These are phyloP conservation scores for Aspergillus glaucus DNA, from an alignment of 2,329 filamentous ascomycete species.

Conservation along the genomic window DNA sequence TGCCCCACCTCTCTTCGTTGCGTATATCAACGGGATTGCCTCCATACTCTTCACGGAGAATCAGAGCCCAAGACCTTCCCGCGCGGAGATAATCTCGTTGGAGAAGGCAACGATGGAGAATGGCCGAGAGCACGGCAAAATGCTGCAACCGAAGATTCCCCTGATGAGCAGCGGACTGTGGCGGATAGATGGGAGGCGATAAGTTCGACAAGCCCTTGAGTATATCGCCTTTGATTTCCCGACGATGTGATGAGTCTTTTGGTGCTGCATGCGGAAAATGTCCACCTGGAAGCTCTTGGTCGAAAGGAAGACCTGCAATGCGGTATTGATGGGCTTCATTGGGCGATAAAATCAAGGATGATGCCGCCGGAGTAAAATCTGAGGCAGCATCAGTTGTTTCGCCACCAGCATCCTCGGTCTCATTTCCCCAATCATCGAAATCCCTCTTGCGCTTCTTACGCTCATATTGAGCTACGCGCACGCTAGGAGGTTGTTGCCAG, in stretches of 20 bases:
- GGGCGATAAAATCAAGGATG: constrained; percentile 30
- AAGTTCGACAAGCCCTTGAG: constrained; percentile 24
- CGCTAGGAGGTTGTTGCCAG: constrained; percentile 31
- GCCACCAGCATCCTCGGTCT: constrained; percentile 16
- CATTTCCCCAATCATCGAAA: constrained; percentile 20
- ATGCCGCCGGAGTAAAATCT: constrained; percentile 14
- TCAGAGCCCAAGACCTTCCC: constrained; percentile 65
- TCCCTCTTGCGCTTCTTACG: constrained; percentile 28
- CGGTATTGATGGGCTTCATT: constrained; percentile 39
- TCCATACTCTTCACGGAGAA: constrained; percentile 57
- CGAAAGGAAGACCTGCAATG: constrained; percentile 33
- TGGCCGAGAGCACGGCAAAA: constrained; percentile 59
- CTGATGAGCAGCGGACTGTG: constrained; percentile 25
- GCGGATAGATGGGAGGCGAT: constrained; percentile 29
- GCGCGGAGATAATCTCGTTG: constrained; percentile 66
- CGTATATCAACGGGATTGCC: constrained; percentile 62
- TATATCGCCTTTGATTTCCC: constrained; percentile 13
- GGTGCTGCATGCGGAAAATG: constrained; percentile 36
- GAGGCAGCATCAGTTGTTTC: constrained; percentile 26
- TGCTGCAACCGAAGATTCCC: constrained; percentile 46
- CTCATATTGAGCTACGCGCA: constrained; percentile 32
- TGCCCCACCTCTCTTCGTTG: constrained; percentile 65
- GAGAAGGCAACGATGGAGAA: constrained; percentile 67
- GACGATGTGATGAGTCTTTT: constrained; percentile 7
- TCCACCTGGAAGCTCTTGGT: constrained; percentile 33